Percentiles rank a stretch among this genome's conserved stretches.
These are phyloP conservation scores for Camellia japonica DNA, from an alignment of 148 eudicot species.

Conservation along the genomic window DNA sequence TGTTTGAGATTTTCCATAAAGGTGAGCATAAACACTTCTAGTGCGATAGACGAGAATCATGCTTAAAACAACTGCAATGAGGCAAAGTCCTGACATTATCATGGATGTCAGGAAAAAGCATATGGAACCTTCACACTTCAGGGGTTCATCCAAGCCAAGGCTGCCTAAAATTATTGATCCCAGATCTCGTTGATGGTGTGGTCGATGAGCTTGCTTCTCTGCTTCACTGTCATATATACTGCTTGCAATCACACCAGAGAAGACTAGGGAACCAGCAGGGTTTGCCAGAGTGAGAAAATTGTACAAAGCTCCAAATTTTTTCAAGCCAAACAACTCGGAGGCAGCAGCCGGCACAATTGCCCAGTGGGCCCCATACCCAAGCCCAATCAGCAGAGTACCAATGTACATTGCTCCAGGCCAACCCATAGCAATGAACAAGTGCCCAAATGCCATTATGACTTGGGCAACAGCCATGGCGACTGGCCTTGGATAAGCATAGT, in stretches of 20 bases:
- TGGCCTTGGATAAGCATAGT: constrained; percentile 85
- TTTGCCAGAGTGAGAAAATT: constrained; percentile 89
- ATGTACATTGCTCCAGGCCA: constrained; percentile 84
- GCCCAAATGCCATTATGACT: constrained; percentile 74
- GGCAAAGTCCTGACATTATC: constrained; percentile 81
- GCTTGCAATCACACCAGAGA: constrained; percentile 85
- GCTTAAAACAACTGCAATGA: constrained; percentile 61
- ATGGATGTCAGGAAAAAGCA: constrained; percentile 80
- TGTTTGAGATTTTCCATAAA: constrained; percentile 65
- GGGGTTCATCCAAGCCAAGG: constrained; percentile 48
- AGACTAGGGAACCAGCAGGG: constrained; percentile 84
- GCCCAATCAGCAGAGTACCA: constrained; percentile 87
- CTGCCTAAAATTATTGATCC: constrained; percentile 21
- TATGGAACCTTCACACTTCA: constrained; percentile 69
- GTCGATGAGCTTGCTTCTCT: constrained; percentile 67
- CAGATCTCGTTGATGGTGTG: constrained; percentile 3
- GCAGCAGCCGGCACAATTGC: constrained; percentile 92
- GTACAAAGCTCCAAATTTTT: constrained; percentile 83
- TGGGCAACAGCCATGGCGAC: constrained; percentile 81
- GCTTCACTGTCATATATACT: constrained; percentile 87
- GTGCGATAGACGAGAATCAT: constrained; percentile 77
- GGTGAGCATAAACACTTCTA: constrained; percentile 63
- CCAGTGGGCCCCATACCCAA: constrained; percentile 98
- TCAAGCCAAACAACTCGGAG: constrained; percentile 89
- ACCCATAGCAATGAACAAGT: constrained; percentile 77